These are phyloP conservation scores for Parasarocladium wereldwijsianum DNA, from an alignment of 2,329 filamentous ascomycete genomes.

Conservation along the genomic window DNA sequence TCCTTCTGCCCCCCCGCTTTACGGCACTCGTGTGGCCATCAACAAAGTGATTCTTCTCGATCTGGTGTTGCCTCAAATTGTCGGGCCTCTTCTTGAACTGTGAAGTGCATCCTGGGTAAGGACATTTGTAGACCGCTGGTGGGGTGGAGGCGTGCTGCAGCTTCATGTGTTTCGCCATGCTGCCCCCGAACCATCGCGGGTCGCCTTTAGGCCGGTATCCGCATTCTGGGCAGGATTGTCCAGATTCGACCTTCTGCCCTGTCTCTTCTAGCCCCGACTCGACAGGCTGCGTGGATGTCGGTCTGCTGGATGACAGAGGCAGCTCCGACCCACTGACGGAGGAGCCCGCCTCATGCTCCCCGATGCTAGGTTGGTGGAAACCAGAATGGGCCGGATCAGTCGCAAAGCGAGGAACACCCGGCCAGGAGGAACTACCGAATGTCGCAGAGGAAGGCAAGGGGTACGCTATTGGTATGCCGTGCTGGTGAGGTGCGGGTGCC, in stretches of 20 bases:
- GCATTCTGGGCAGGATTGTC: slow-evolving; percentile 34
- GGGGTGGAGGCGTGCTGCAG: slow-evolving; percentile 34
- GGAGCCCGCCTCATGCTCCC: no score
- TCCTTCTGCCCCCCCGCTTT: slow-evolving; percentile 34
- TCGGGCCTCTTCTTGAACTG: slow-evolving; percentile 41
- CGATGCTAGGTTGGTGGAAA: no score
- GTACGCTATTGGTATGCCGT: no score
- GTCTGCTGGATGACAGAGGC: no score
- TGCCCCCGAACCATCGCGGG: slow-evolving; percentile 42
- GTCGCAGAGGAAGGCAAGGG: no score
- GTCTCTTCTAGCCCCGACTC: no score
- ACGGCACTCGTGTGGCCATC: slow-evolving; percentile 27
- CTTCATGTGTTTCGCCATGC: slow-evolving; percentile 44
- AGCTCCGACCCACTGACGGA: no score
- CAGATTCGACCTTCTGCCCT: slow-evolving; percentile 26
- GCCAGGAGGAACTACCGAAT: no score
- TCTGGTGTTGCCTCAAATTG: slow-evolving; percentile 40
- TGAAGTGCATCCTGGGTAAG: slow-evolving; percentile 37
- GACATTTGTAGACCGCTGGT: slow-evolving; percentile 36
- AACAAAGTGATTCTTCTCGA: slow-evolving; percentile 41
- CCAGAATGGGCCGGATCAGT: no score
- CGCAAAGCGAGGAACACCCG: no score
- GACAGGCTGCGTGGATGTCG: no score
- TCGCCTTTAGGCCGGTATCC: slow-evolving; percentile 40
- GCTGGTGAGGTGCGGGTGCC: no score